Base-by-base conservation (phyloP, 2,329 filamentous ascomycete genomes). In the Aureobasidium sp. region DNA sequence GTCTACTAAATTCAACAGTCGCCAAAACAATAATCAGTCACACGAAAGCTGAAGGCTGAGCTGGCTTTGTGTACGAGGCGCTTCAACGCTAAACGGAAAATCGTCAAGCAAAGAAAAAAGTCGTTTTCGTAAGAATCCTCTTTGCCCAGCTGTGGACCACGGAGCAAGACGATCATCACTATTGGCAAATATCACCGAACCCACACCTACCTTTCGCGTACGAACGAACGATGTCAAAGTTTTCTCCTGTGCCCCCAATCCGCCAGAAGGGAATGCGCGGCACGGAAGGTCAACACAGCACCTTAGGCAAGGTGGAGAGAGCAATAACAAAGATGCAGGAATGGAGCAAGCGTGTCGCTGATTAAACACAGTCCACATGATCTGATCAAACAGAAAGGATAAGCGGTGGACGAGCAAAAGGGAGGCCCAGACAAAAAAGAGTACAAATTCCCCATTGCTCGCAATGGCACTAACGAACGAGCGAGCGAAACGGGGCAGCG, bases 401-500 rank as follows among this genome's bases (percentile, higher is more conserved):
- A 55, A 42, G 37, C 51, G 51, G 51, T 42, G 51, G 37, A 39
- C 34, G 11, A 52, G 49, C 49, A 17, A 20, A 27, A 20, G 31
- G 7, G n/a, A 25, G 25, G 29, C 25, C 41, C 27, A 45, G 53
- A 57, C 53, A 57, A 57, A 41, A 45, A 57, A 57, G 53, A 57
- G 53, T 58, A 58, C 55, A 31, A 58, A 47, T 14, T 48, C 4
- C 29, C 4, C 29, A 11, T 15, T 22, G 27, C 41, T 36, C n/a
- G 29, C 31, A 57, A 45, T 57, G 53, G 53, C 53, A 57, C 53
- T 57, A 57, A 41, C 41, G 41, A 57, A 57, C 20, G 25, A 58
- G 55, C 42, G 45, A 58, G 36, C 31, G 11, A 29, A 58, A 58
- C 55, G 55, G 53, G 53, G 55, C 41, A 58, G 53, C 42, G 22